Percentiles rank a stretch among this genome's conserved stretches.
Evolutionary conservation across 345 rosid species (phyloP).

Genomic region (Pugionium dolabratum): DNA sequence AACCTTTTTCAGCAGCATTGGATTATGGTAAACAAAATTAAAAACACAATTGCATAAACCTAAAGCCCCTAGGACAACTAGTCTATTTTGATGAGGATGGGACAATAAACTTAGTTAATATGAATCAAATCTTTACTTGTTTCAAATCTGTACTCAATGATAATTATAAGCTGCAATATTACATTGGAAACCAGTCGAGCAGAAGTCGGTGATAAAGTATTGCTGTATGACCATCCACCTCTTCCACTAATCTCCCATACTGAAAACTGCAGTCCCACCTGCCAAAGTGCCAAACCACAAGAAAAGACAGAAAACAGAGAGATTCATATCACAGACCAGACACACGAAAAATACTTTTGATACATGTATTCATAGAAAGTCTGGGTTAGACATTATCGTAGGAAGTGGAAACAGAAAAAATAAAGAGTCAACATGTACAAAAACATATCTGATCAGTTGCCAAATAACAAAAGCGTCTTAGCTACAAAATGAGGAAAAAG

Average conservation of each 20-base stretch:
- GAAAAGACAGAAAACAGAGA: constrained; percentile 22
- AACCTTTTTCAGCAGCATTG: not conserved
- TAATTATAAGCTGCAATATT: constrained; percentile 27
- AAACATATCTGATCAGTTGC: not conserved
- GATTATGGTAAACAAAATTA: not conserved
- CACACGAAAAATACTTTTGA: not conserved
- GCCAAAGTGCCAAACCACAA: constrained; percentile 52
- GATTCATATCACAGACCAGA: constrained; percentile 28
- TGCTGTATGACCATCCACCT: constrained; percentile 99
- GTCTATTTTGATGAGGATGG: constrained; percentile 5
- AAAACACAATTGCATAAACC: constrained; percentile 7
- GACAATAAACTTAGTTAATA: not conserved
- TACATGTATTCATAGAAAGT: not conserved
- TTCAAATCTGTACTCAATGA: not conserved
- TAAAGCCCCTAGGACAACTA: not conserved
- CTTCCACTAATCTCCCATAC: constrained; percentile 93
- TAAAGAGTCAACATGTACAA: not conserved
- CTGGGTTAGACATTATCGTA: not conserved
- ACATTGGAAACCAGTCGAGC: constrained; percentile 97
- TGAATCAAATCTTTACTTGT: not conserved
- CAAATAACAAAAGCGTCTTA: constrained; percentile 4
- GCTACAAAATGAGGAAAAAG: constrained; percentile 7
- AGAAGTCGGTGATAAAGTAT: constrained; percentile 92
- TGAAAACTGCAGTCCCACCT: constrained; percentile 99
- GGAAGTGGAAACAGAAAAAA: constrained; percentile 3